These are phyloP conservation scores for Aureoboletus auriporus DNA, from an alignment of 768 basidiomycete genomes.

Conservation along the genomic window DNA sequence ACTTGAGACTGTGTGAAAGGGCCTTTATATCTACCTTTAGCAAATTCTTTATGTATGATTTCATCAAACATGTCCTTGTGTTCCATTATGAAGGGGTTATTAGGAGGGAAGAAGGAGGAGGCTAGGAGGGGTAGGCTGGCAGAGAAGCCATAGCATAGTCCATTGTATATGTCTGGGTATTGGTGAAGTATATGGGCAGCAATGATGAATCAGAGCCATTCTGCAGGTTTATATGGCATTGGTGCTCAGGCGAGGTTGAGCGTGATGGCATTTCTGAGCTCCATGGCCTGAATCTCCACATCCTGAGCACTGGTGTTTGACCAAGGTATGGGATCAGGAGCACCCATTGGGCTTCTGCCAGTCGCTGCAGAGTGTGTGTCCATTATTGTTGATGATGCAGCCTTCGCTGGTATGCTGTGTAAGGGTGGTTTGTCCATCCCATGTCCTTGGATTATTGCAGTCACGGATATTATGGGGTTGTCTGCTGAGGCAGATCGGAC, in stretches of 20 bases:
- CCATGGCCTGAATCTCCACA: neutral
- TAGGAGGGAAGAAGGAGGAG: neutral
- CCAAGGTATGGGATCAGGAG: neutral
- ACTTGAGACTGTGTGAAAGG: slow-evolving; percentile 12
- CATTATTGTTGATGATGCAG: neutral
- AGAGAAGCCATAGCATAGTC: neutral
- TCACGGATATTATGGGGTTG: too few relatives aligned
- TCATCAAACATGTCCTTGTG: neutral
- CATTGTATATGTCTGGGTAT: neutral
- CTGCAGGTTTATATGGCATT: neutral
- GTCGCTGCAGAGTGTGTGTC: neutral
- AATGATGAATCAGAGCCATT: neutral
- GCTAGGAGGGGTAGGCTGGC: neutral
- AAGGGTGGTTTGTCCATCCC: too few relatives aligned
- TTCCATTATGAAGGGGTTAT: neutral
- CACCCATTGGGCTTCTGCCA: neutral
- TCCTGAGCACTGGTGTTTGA: neutral
- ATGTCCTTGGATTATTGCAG: too few relatives aligned
- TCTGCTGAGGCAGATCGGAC: too few relatives aligned
- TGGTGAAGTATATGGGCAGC: too few relatives aligned
- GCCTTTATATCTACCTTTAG: neutral
- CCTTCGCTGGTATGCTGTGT: too few relatives aligned
- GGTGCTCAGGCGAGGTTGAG: neutral
- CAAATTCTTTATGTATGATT: neutral
- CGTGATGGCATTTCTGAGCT: neutral